Base-by-base conservation (phyloP, 208 protist species). In the Trypanosoma platydactyli region DNA sequence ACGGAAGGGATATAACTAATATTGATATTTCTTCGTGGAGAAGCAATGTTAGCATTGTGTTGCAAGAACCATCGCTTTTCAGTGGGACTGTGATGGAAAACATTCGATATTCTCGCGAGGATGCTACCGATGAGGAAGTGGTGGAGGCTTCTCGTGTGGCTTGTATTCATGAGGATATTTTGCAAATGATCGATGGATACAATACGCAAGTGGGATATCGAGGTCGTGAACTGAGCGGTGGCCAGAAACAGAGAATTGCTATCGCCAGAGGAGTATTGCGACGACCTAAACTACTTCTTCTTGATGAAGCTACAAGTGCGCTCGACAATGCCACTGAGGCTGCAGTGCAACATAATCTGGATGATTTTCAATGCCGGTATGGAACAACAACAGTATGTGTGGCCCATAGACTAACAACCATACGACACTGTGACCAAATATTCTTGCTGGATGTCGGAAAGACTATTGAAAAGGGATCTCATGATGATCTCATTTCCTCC, bases 201-300 rank as follows among this genome's bases (percentile, higher is more conserved):
- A 84, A 95, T 24, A 92, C 89, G 16, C 51, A 79, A 50, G 81
- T 96, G 0, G 90, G 91, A 25, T 89, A 96, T 54, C 68, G 71
- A 15, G 91, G 91, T 42, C 52, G 73, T n/a, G 71, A 74, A 52
- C 64, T 94, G 22, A 88, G 77, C 35, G 88, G 91, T 46, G 89
- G 85, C 22, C 80, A 94, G 67, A 83, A 85, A 27, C 89, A 94
- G 71, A 69, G 86, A 49, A 80, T 94, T 33, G 80, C 83, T 15
- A 90, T 94, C 40, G 86, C 88, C 3, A 68, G 85, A 49, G 83
- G 77, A 3, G 54, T 96, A 16, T 62, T 96, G 33, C 83, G 84
- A 59, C 74, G 85, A 63, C 84, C 80, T 5, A 48, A 45, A 25
- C 69, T 91, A 16, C 64, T 94, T 20, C 59, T 94, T 7, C 63